phyloP scores from a whole-genome alignment of 129 eudicot species.

The Helianthus tuberosus region DNA sequence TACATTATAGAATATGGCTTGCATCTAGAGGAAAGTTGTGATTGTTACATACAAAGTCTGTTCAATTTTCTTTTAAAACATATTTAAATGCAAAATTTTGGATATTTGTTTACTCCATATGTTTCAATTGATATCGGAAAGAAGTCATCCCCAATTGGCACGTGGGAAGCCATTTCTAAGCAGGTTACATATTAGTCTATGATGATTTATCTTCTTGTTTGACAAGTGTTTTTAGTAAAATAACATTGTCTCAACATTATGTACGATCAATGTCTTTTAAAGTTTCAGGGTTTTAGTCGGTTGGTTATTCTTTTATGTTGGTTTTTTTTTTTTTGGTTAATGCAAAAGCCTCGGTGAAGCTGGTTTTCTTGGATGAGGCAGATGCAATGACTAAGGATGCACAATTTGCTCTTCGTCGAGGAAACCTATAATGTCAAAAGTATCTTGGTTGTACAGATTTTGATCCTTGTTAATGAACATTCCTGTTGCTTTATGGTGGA shows the following conservation, averaged over 20 bases:
- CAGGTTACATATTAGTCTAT: not conserved
- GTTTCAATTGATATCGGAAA: not conserved
- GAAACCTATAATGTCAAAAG: conserved; percentile 31
- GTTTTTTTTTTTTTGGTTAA: conserved; percentile 39
- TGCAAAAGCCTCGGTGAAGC: conserved; percentile 71
- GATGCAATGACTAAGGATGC: conserved; percentile 99
- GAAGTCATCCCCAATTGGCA: conserved; percentile 3
- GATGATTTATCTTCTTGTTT: not conserved
- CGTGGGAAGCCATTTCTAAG: not conserved
- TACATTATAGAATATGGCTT: conserved; percentile 12
- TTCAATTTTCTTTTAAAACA: not conserved
- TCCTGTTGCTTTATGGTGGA: no score
- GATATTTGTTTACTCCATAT: not conserved
- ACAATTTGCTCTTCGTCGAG: conserved; percentile 97
- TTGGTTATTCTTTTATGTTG: not conserved
- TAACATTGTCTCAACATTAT: not conserved
- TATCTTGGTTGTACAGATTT: not conserved
- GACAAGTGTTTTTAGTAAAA: not conserved
- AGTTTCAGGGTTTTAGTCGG: conserved; percentile 12
- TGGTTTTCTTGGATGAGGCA: conserved; percentile 91
- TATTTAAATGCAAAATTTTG: not conserved
- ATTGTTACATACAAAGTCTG: not conserved
- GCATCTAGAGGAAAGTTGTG: not conserved
- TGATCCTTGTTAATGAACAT: no score
- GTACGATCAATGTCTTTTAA: conserved; percentile 2